A percentile compares a stretch with the other conserved stretches of the same genome.
Conservation (phyloP, 1,284 basidiomycete species). For the Earliella scabrosa region DNA sequence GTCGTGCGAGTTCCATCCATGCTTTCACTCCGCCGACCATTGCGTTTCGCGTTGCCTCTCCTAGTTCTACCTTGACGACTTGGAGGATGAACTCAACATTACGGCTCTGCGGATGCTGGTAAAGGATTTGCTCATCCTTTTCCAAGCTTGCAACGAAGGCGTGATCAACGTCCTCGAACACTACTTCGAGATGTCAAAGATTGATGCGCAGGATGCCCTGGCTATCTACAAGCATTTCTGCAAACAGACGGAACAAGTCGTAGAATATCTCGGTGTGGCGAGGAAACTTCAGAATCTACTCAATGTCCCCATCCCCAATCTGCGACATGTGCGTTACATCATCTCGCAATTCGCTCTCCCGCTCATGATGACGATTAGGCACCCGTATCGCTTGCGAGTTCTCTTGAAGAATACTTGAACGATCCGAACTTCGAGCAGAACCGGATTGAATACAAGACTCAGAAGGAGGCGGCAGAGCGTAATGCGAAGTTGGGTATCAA, state of each 20-base stretch:
- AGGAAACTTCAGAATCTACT: conserved; percentile 91
- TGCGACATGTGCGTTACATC: conserved; percentile 76
- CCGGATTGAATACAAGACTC: conserved; percentile 88
- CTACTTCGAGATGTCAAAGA: conserved; percentile 98
- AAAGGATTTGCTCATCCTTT: conserved; percentile 94
- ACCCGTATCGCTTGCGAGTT: conserved; percentile 89
- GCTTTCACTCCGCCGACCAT: not conserved
- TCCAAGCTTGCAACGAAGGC: conserved; percentile 97
- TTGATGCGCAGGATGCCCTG: conserved; percentile 88
- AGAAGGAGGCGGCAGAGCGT: conserved; percentile 77
- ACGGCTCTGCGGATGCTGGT: conserved; percentile 94
- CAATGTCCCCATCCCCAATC: conserved; percentile 92
- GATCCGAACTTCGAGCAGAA: conserved; percentile 98
- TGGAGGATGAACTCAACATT: conserved; percentile 91
- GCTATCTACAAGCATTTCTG: conserved; percentile 94
- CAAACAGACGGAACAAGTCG: conserved; percentile 91
- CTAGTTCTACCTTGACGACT: conserved; percentile 92
- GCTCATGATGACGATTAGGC: conserved; percentile 55
- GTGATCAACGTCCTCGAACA: conserved; percentile 98
- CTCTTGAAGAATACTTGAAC: conserved; percentile 94
- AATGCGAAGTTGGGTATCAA: conserved; percentile 40
- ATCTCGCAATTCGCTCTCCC: too few relatives aligned
- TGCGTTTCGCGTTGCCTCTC: not conserved
- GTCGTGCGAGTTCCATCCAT: conserved; percentile 28
- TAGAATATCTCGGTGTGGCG: conserved; percentile 93